Conservation (phyloP, 257 asterid genomes). For the Nicotiana paniculata region DNA sequence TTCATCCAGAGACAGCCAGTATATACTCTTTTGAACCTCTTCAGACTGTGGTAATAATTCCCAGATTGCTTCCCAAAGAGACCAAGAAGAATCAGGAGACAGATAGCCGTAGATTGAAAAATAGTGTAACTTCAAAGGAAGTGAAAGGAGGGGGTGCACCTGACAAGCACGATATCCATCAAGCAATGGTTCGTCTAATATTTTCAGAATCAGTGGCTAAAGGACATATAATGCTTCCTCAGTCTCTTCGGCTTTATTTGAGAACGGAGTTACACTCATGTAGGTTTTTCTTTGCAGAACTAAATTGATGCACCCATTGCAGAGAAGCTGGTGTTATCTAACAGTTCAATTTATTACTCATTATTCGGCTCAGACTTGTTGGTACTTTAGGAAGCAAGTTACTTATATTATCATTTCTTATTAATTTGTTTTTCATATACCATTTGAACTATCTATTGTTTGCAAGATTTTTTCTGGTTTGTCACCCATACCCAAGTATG, state of each 20-base stretch:
- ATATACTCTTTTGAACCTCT: conserved; percentile 46
- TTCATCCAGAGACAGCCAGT: conserved; percentile 90
- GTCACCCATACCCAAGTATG: not conserved
- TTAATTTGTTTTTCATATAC: not conserved
- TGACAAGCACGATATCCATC: conserved; percentile 30
- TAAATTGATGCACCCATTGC: conserved; percentile 10
- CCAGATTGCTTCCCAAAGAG: conserved; percentile 39
- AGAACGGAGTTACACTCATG: conserved; percentile 79
- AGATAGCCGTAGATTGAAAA: conserved; percentile 30
- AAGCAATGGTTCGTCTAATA: conserved; percentile 42
- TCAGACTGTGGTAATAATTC: conserved; percentile 57
- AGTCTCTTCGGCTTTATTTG: conserved; percentile 79
- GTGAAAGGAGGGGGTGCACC: conserved; percentile 28
- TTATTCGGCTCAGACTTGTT: not conserved
- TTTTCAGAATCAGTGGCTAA: conserved; percentile 71
- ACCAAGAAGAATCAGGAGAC: conserved; percentile 32
- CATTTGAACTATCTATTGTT: not conserved
- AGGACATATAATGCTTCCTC: conserved; percentile 89
- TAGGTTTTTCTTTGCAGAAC: conserved; percentile 38
- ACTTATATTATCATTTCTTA: not conserved
- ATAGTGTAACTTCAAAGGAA: conserved; percentile 43
- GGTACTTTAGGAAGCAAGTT: not conserved
- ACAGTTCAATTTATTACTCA: not conserved
- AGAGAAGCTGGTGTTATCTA: conserved; percentile 3
- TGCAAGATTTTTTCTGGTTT: not conserved